Percentiles rank a stretch among this genome's conserved stretches.
Evolutionary conservation across 768 basidiomycete species (phyloP).

Genomic region (Mrakia frigida): DNA sequence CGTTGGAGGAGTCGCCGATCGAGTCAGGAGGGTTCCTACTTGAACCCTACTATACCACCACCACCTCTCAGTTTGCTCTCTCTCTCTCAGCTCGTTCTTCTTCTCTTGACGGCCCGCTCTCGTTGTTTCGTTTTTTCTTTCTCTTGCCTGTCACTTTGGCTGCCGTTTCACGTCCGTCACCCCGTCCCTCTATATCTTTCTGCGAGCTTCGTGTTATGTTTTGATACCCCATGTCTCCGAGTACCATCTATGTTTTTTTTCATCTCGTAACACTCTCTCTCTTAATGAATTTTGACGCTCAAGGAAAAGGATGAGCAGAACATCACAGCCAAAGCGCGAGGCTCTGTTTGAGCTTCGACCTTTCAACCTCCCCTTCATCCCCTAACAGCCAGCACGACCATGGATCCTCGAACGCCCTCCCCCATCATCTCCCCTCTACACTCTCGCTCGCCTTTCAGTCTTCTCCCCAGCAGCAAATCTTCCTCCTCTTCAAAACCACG

Average conservation of each 20-base stretch:
- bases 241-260: no score
- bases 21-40: constrained; percentile 5
- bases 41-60: not conserved
- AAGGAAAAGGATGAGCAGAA: not conserved
- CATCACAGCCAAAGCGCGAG: not conserved
- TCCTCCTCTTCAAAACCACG: not conserved
- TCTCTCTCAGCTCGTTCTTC: not conserved
- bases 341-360: not conserved
- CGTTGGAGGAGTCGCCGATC: not conserved
- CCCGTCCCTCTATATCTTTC: no score
- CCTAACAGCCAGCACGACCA: not conserved
- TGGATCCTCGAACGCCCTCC: not conserved
- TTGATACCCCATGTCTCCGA: no score
- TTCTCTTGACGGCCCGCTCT: no score
- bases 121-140: no score
- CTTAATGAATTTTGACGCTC: no score
- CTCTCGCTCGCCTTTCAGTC: not conserved
- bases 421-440: constrained; percentile 13
- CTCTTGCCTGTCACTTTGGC: no score
- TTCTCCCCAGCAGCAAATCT: not conserved
- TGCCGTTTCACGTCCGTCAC: no score
- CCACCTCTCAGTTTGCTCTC: not conserved
- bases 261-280: no score
- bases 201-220: no score
- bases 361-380: not conserved